Evolutionary conservation across 805 yeast species (phyloP).

Genomic region (Yarrowia phangngaensis): DNA sequence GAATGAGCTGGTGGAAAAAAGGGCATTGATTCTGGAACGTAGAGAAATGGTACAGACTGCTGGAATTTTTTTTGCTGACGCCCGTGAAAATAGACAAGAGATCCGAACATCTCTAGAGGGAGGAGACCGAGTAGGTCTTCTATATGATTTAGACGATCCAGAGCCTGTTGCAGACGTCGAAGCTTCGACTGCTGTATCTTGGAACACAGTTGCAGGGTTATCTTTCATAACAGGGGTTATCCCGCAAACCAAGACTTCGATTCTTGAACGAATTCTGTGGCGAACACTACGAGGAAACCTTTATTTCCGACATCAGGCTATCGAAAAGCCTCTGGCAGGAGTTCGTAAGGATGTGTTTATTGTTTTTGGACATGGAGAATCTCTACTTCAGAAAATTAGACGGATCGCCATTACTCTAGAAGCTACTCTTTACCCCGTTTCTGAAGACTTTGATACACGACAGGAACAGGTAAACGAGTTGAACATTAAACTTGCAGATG

Average conservation of each 20-base stretch:
- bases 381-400: slow-evolving; percentile 63
- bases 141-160: slow-evolving; percentile 31
- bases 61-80: slow-evolving; percentile 43
- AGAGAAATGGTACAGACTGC: slow-evolving; percentile 56
- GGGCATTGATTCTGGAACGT: slow-evolving; percentile 64
- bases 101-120: slow-evolving; percentile 35
- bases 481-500: slow-evolving; percentile 49
- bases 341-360: slow-evolving; percentile 79
- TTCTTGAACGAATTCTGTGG: slow-evolving; percentile 83
- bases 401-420: slow-evolving; percentile 86
- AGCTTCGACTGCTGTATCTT: slow-evolving; percentile 19
- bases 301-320: slow-evolving; percentile 68
- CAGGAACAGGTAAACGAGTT: slow-evolving; percentile 41
- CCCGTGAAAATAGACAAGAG: slow-evolving; percentile 37
- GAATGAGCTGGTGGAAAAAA: slow-evolving; percentile 56
- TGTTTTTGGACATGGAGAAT: slow-evolving; percentile 85
- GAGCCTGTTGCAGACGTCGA: slow-evolving; percentile 37
- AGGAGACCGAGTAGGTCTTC: slow-evolving; percentile 30
- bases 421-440: slow-evolving; percentile 66
- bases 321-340: slow-evolving; percentile 63
- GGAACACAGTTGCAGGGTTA: slow-evolving; percentile 29
- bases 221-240: slow-evolving; percentile 76
- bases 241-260: slow-evolving; percentile 60
- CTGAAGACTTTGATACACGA: slow-evolving; percentile 45
- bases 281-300: slow-evolving; percentile 90